Evolutionary conservation across 2,329 filamentous ascomycete species (phyloP), one percentile per base, ranked within the genome.

Genomic region (Paraphoma chrysanthemicola): DNA sequence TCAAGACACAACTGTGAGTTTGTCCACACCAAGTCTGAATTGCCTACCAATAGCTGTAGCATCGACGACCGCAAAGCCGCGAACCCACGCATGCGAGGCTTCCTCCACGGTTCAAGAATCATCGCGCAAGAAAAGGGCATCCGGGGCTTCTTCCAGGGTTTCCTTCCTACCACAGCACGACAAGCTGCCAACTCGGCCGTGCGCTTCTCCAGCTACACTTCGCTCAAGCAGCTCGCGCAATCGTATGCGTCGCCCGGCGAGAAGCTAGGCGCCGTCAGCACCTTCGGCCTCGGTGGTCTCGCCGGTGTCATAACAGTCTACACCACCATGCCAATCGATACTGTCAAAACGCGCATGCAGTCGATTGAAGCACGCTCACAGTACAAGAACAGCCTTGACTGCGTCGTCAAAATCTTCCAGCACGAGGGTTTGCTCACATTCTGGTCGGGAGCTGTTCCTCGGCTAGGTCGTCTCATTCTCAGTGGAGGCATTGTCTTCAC

Each of bases 401-500:
- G 95, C 76, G 93, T 90, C 0, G 83, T 85, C 10, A 84, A 89
- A 70, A 96, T 99, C 64, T 90, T 95, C 76, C 91, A 88, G 78
- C 88, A 97, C 51, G 95, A 99, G 79, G 94, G 95, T 2, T 53
- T 98, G 11, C 75, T 94, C 41, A 97, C 93, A 0, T 91, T 98
- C 64, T 99, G 95, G 95, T 94, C 91, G 66, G 95, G 95, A 28
- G 94, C 95, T 18, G 73, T 98, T 66, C 95, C 95, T 1, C 84
- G 95, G 51, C 78, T 99, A 69, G 94, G 88, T 23, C 84, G 95
- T 54, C 77, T 99, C 66, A 90, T 97, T 42, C 78, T 98, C 77
- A 97, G 93, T 71, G 95, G 95, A 53, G 95, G 95, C 16, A 97
- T 99, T 71, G 95, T 99, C 41, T 99, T 99, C 73, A 96, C 95